A percentile compares a stretch with the other conserved stretches of the same genome.
Evolutionary conservation across 108 stramenopile species (phyloP).

Genomic region (Skeletonema potamos): DNA sequence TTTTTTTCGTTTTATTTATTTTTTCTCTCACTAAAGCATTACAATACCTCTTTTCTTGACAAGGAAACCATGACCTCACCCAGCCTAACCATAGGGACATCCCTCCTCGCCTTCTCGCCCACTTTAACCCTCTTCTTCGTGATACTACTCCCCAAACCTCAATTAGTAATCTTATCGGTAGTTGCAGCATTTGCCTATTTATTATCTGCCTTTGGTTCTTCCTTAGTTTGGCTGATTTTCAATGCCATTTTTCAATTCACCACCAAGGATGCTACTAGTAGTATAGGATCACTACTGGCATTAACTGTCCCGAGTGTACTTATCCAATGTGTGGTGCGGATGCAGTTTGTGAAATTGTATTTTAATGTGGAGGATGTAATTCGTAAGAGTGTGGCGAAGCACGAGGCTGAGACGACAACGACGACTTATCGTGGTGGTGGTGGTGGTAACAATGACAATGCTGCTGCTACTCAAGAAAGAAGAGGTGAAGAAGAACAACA

Average conservation of each 20-base stretch:
- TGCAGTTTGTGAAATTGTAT: slow-evolving; percentile 64
- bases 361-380: slow-evolving; percentile 76
- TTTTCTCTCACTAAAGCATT: background rate
- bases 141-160: slow-evolving; percentile 68
- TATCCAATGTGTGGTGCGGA: slow-evolving; percentile 60
- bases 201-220: slow-evolving; percentile 48
- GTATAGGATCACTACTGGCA: slow-evolving; percentile 24
- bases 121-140: slow-evolving; percentile 68
- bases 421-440: background rate
- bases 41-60: too few relatives aligned
- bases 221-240: slow-evolving; percentile 62
- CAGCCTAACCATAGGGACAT: slow-evolving; percentile 57
- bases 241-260: slow-evolving; percentile 6
- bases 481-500: slow-evolving; percentile 6
- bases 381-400: slow-evolving; percentile 56
- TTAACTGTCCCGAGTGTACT: slow-evolving; percentile 66
- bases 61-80: slow-evolving; percentile 57
- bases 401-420: slow-evolving; percentile 39
- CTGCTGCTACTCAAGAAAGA: background rate
- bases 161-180: slow-evolving; percentile 74
- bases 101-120: slow-evolving; percentile 78
- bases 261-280: background rate
- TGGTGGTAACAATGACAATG: background rate
- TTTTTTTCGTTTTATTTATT: too few relatives aligned
- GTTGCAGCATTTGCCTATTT: slow-evolving; percentile 75